phyloP scores from a whole-genome alignment of 2,329 filamentous ascomycete genomes.

The Dryadomyces sulphureus region DNA sequence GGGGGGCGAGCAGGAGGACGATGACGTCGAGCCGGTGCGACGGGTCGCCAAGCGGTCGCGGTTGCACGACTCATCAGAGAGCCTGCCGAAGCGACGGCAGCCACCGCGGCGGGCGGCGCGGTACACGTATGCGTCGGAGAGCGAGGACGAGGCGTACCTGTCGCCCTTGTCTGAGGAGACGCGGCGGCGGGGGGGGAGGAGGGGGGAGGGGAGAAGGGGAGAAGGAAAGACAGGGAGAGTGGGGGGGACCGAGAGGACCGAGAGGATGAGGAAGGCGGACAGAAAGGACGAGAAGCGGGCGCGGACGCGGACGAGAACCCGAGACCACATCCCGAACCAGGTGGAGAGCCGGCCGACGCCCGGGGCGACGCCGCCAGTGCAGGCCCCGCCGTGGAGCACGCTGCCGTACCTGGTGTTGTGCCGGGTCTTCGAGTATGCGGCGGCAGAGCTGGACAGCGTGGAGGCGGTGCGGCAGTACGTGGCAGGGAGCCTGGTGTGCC shows the following conservation, averaged over 20 bases:
- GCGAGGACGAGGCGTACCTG: slow-evolving; percentile 2
- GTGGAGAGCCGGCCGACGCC: not conserved
- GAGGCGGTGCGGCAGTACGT: slow-evolving; percentile 45
- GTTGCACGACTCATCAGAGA: not conserved
- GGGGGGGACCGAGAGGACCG: not conserved
- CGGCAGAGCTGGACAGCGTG: slow-evolving; percentile 36
- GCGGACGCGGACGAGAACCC: no score
- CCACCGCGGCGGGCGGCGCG: not conserved
- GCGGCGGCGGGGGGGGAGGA: not conserved
- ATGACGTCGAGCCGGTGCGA: not conserved
- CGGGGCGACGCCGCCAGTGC: not conserved
- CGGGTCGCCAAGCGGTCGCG: no score
- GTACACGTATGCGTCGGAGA: not conserved
- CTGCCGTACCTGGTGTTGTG: slow-evolving; percentile 45
- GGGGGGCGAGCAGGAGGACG: not conserved
- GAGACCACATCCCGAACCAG: no score
- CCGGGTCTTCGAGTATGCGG: slow-evolving; percentile 55
- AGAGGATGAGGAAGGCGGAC: not conserved
- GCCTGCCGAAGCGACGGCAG: not conserved
- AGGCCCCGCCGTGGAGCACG: not conserved
- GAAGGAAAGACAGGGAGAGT: not conserved
- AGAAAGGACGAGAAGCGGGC: not conserved
- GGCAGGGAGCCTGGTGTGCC: slow-evolving; percentile 46
- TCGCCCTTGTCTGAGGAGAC: slow-evolving; percentile 3
- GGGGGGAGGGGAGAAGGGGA: not conserved